Evolutionary conservation across 148 eudicot species (phyloP), one percentile per base, ranked within the genome.

Genomic region (Hydrangea macrophylla): DNA sequence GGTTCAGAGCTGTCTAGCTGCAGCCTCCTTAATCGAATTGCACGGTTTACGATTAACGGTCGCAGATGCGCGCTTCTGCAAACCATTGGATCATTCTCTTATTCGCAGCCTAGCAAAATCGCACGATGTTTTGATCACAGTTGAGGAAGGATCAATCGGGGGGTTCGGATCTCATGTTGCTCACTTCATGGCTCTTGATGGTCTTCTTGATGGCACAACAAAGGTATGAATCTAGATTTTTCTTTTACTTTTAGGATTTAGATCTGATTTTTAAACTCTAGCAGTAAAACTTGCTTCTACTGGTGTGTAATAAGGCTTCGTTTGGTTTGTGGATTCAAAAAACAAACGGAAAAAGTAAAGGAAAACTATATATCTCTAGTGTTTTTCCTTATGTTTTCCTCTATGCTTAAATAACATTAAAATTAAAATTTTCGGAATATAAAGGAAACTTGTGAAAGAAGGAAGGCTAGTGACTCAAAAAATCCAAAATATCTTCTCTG

Each of bases 131-230:
- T 48, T 93, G 64, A 85, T 93, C 70, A 93, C 96, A 4, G 94
- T 90, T 1, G 98, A 93, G 77, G 98, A 93, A 88, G 98, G 98
- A 48, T 86, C 98, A 9, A 82, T 93, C 33, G 98, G 96, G 24
- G 98, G 98, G 3, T 93, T 93, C 68, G 92, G 96, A 22, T 93
- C 96, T 30, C 98, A 93, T 68, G 98, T 93, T 58, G 92, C 87
- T 70, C 98, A 93, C 67, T 93, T 90, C 79, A 70, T 93, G 90
- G 94, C 95, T 56, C 81, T 90, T 63, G 86, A 93, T 75, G 98
- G 98, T 8, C 92, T 90, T 64, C 94, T 92, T 66, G 98, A 92
- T 82, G 96, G 96, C 37, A 86, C 82, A 15, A 25, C 83, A 30
- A 92, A 92, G 93, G 98, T 92, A 86, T 24, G 71, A 24, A 37